Evolutionary conservation across 805 yeast genomes (phyloP).

Genomic region (Teunomyces barrocoloradensis): DNA sequence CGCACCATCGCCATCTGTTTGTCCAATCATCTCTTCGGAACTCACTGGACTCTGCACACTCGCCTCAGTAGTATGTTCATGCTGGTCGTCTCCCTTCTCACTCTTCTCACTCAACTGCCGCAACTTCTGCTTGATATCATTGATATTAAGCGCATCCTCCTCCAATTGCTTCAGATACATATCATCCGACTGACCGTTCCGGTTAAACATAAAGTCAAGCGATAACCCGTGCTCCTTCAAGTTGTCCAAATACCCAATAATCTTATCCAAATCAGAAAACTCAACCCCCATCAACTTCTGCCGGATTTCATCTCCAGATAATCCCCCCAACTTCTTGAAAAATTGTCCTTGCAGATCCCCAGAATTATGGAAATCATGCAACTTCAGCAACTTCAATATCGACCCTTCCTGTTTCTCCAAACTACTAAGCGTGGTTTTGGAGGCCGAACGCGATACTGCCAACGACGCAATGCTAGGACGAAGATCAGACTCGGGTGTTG

Average conservation of each 20-base stretch:
- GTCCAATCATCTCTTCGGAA: not conserved
- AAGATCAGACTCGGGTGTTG: constrained; percentile 1
- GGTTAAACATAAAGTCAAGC: constrained; percentile 20
- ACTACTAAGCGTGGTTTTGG: constrained; percentile 31
- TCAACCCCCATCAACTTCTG: constrained; percentile 28
- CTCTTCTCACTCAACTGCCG: constrained; percentile 2
- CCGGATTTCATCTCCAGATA: constrained; percentile 41
- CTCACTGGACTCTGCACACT: not conserved
- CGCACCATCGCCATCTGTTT: constrained; percentile 5
- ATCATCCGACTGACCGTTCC: constrained; percentile 1
- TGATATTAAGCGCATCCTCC: constrained; percentile 12
- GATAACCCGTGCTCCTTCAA: constrained; percentile 33
- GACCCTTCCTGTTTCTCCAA: constrained; percentile 44
- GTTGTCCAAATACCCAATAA: constrained; percentile 29
- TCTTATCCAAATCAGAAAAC: constrained; percentile 33
- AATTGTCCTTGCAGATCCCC: constrained; percentile 5
- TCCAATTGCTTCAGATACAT: constrained; percentile 4
- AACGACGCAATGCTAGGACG: constrained; percentile 12
- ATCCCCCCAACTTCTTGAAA: constrained; percentile 12
- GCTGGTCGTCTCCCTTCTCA: not conserved
- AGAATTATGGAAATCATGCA: constrained; percentile 20
- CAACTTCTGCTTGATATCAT: constrained; percentile 11
- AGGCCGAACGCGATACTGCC: constrained; percentile 18
- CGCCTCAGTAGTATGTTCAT: not conserved
- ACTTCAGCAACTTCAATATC: constrained; percentile 33